A percentile compares a stretch with the other conserved stretches of the same genome.
Evolutionary conservation across 1,284 basidiomycete species (phyloP).

Genomic region (Cutaneotrichosporon dermatis): DNA sequence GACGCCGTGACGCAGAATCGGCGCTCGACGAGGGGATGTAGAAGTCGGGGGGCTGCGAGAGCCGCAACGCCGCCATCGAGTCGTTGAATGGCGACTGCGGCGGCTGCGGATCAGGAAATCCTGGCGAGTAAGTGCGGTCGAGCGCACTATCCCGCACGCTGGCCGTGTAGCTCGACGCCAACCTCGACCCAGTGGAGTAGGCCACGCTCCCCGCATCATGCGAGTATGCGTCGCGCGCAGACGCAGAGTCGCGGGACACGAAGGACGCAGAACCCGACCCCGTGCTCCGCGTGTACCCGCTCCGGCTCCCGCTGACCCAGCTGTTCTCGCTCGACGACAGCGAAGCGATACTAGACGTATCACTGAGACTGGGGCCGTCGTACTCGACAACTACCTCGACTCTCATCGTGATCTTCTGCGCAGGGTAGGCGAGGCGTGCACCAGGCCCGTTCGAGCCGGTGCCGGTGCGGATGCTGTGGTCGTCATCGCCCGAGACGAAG

Average conservation of each 20-base stretch:
- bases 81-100: neutral
- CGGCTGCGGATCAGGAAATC: neutral
- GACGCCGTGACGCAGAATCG: neutral
- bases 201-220: neutral
- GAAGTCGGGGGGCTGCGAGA: neutral
- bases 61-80: neutral
- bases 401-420: slow-evolving; percentile 63
- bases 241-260: neutral
- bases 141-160: neutral
- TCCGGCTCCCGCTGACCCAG: neutral
- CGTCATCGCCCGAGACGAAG: slow-evolving; percentile 66
- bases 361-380: slow-evolving; percentile 83
- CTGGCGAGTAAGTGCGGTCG: neutral
- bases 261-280: neutral
- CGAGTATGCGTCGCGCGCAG: neutral
- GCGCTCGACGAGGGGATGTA: neutral
- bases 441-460: no score
- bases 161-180: no score
- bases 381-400: slow-evolving; percentile 76
- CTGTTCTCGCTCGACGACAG: slow-evolving; percentile 17
- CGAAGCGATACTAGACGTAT: slow-evolving; percentile 67
- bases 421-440: neutral
- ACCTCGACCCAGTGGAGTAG: no score
- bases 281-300: neutral
- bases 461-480: slow-evolving; percentile 60